A percentile compares a stretch with the other conserved stretches of the same genome.
phyloP scores from a whole-genome alignment of 176 grass and related monocot genomes.

The Rhynchospora breviuscula region DNA sequence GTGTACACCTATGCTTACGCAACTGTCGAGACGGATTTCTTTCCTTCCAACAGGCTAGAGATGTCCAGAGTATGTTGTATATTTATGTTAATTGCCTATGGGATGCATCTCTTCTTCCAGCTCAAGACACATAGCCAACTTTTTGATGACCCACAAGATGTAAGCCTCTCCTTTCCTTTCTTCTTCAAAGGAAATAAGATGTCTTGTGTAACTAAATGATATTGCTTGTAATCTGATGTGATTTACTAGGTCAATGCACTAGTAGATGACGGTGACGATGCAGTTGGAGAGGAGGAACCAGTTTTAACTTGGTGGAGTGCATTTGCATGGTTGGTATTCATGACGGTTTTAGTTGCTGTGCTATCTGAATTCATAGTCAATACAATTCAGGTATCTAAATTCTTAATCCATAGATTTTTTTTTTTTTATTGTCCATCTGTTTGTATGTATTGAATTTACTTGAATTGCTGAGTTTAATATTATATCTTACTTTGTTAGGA shows the following conservation, averaged over 20 bases:
- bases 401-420: not conserved
- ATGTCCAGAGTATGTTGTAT: constrained; percentile 80
- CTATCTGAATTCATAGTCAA: constrained; percentile 85
- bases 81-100: constrained; percentile 78
- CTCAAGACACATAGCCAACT: constrained; percentile 86
- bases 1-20: constrained; percentile 54
- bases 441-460: not conserved
- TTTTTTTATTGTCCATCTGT: not conserved
- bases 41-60: constrained; percentile 32
- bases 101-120: constrained; percentile 89
- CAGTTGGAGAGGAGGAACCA: constrained; percentile 43
- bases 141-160: constrained; percentile 72
- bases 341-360: constrained; percentile 62
- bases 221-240: not conserved
- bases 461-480: not conserved
- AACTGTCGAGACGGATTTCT: constrained; percentile 22
- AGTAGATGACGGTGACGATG: constrained; percentile 46
- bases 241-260: constrained; percentile 5
- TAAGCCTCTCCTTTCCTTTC: constrained; percentile 13
- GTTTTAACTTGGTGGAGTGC: constrained; percentile 52
- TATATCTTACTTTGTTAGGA: constrained; percentile 35
- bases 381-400: constrained; percentile 66
- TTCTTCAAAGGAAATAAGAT: not conserved
- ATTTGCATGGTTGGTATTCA: constrained; percentile 57
- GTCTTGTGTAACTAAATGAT: not conserved